phyloP scores from a whole-genome alignment of 2,329 filamentous ascomycete genomes.

The Blastomyces emzantsi region DNA sequence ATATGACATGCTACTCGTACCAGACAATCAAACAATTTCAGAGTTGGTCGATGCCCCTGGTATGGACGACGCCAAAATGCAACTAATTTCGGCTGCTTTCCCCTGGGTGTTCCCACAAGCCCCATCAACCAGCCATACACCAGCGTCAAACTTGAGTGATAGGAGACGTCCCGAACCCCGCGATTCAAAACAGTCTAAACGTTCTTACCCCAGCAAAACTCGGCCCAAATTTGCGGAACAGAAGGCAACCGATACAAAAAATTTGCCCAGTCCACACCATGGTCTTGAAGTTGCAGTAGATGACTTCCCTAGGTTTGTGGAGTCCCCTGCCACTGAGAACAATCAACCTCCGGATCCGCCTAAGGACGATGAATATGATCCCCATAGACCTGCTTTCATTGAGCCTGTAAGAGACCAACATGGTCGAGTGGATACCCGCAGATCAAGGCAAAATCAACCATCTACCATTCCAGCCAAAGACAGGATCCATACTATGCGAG shows the following conservation, averaged over 20 bases:
- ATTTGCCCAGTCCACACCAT: conserved; percentile 2
- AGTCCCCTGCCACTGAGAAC: conserved; percentile 15
- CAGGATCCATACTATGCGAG: background rate
- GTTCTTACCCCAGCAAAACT: background rate
- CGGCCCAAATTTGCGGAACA: conserved; percentile 2
- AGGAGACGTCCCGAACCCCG: conserved; percentile 2
- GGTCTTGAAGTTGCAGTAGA: conserved; percentile 18
- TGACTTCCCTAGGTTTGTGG: conserved; percentile 18
- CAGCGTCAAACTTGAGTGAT: conserved; percentile 3
- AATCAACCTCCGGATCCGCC: conserved; percentile 25
- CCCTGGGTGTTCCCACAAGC: conserved; percentile 32
- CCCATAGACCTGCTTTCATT: conserved; percentile 31
- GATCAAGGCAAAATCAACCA: conserved; percentile 1
- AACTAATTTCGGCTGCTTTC: conserved; percentile 44
- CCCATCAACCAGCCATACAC: background rate
- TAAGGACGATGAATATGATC: conserved; percentile 43
- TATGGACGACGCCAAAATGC: conserved; percentile 49
- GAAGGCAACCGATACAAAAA: background rate
- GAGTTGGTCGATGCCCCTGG: conserved; percentile 43
- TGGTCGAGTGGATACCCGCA: conserved; percentile 12
- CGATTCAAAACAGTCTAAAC: conserved; percentile 8
- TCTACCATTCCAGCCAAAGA: background rate
- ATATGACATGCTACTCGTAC: conserved; percentile 53
- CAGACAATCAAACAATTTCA: conserved; percentile 32
- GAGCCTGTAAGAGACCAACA: conserved; percentile 16